Evolutionary conservation across 208 protist species (phyloP).

Genomic region (Acanthamoeba triangularis): DNA sequence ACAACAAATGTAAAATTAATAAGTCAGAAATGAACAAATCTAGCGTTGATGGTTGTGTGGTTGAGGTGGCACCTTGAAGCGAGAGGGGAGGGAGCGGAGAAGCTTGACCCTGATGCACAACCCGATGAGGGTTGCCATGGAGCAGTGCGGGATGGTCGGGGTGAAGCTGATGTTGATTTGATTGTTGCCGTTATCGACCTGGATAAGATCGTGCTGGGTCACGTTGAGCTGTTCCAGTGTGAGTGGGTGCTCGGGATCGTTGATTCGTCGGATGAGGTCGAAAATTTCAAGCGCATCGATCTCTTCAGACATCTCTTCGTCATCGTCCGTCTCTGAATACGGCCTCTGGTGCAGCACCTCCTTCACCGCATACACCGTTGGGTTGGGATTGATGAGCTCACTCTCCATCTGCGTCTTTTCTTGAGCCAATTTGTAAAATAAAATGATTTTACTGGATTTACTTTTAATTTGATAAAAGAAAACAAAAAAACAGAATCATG

Average conservation of each 20-base stretch:
- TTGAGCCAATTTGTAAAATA: too few relatives aligned
- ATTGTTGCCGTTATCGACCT: constrained; percentile 92
- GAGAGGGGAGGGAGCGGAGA: constrained; percentile 95
- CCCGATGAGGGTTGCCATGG: constrained; percentile 98
- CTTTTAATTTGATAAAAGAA: too few relatives aligned
- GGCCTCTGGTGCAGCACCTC: neutral
- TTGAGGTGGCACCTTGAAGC: constrained; percentile 94
- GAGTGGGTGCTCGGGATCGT: constrained; percentile 99
- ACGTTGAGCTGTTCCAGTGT: constrained; percentile 99
- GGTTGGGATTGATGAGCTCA: constrained; percentile 56
- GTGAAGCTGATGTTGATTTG: constrained; percentile 97
- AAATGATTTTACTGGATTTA: too few relatives aligned
- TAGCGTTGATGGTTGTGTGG: too few relatives aligned
- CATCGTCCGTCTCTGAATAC: constrained; percentile 52
- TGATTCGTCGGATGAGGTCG: constrained; percentile 97
- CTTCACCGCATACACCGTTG: constrained; percentile 21
- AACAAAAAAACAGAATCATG: neutral
- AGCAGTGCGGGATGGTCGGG: constrained; percentile 99
- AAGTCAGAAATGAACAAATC: constrained; percentile 81
- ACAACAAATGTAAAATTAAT: constrained; percentile 28
- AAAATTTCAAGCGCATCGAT: constrained; percentile 97
- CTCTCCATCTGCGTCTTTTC: too few relatives aligned
- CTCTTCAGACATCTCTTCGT: constrained; percentile 81
- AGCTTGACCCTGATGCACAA: constrained; percentile 98
- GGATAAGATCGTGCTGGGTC: constrained; percentile 94